Evolutionary conservation across 1,139 yeast genomes (phyloP).

Genomic region (Hyphopichia pseudoburtonii): DNA sequence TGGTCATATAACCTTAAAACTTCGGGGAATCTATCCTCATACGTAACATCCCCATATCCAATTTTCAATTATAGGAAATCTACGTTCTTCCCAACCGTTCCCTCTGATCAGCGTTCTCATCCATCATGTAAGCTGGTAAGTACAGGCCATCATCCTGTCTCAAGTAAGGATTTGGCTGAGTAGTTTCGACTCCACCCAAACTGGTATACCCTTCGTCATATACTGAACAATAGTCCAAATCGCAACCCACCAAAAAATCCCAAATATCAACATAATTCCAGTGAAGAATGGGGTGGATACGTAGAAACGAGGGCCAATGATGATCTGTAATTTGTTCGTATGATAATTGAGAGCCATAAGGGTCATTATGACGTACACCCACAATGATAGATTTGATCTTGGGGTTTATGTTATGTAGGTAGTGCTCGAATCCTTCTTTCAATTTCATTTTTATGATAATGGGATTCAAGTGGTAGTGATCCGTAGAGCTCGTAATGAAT

Average conservation of each 20-base stretch:
- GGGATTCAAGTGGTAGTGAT: slow-evolving; percentile 46
- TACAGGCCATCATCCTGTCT: slow-evolving; percentile 31
- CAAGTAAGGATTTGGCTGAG: slow-evolving; percentile 65
- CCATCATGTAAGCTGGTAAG: slow-evolving; percentile 65
- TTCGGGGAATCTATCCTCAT: too few species aligned
- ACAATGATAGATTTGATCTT: slow-evolving; percentile 65
- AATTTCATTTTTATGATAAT: slow-evolving; percentile 48
- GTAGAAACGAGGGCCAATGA: slow-evolving; percentile 81
- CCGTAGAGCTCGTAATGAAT: slow-evolving; percentile 45
- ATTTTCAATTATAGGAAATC: slow-evolving; percentile 2
- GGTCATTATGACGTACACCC: slow-evolving; percentile 81
- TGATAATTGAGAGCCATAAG: slow-evolving; percentile 58
- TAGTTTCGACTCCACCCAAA: slow-evolving; percentile 70
- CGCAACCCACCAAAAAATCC: slow-evolving; percentile 56
- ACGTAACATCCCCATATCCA: too few species aligned
- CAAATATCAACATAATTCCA: slow-evolving; percentile 82
- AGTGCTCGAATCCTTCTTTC: slow-evolving; percentile 65
- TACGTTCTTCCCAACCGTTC: slow-evolving; percentile 37
- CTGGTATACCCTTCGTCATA: slow-evolving; percentile 83
- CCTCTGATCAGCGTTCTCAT: slow-evolving; percentile 60
- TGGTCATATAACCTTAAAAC: too few species aligned
- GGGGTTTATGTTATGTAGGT: slow-evolving; percentile 45
- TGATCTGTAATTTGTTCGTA: slow-evolving; percentile 71
- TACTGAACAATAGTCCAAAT: slow-evolving; percentile 61
- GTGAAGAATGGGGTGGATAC: slow-evolving; percentile 79